These are phyloP conservation scores for Tribonema minus DNA, from an alignment of 108 stramenopile genomes.

Conservation along the genomic window DNA sequence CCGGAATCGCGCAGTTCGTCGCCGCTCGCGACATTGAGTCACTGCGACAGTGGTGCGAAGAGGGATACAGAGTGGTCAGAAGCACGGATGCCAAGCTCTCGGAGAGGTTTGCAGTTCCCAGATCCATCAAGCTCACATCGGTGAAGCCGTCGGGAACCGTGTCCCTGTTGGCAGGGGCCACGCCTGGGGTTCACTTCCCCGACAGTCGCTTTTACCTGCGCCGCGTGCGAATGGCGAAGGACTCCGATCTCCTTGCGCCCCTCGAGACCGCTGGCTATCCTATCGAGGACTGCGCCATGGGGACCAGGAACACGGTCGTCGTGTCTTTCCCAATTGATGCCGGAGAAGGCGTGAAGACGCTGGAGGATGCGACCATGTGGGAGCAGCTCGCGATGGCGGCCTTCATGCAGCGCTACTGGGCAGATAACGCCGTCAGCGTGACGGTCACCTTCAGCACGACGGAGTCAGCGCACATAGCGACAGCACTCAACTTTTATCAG, in stretches of 20 bases:
- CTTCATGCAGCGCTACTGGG: conserved; percentile 61
- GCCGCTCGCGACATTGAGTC: conserved; percentile 46
- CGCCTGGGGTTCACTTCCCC: conserved; percentile 62
- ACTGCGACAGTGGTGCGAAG: conserved; percentile 56
- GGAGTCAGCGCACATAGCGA: conserved; percentile 51
- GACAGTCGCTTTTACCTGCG: conserved; percentile 59
- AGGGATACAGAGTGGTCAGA: conserved; percentile 6
- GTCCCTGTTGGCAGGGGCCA: conserved; percentile 63
- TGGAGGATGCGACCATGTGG: conserved; percentile 53
- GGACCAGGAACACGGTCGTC: conserved; percentile 49
- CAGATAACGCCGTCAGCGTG: conserved; percentile 62
- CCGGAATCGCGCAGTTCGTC: conserved; percentile 61
- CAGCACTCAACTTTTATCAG: conserved; percentile 58
- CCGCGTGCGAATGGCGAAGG: conserved; percentile 51
- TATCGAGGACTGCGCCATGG: conserved; percentile 48
- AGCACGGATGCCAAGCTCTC: neutral
- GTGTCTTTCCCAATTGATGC: conserved; percentile 61
- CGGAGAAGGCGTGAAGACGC: conserved; percentile 58
- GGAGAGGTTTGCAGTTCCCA: conserved; percentile 40
- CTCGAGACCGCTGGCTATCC: conserved; percentile 41
- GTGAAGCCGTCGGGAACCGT: conserved; percentile 62
- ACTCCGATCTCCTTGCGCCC: conserved; percentile 50
- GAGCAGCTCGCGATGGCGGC: conserved; percentile 63
- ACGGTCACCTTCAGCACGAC: conserved; percentile 61
- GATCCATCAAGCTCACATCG: conserved; percentile 59